Evolutionary conservation across 805 yeast genomes (phyloP), one percentile per base, ranked within the genome.

Genomic region (Monosporozyma siamensis): DNA sequence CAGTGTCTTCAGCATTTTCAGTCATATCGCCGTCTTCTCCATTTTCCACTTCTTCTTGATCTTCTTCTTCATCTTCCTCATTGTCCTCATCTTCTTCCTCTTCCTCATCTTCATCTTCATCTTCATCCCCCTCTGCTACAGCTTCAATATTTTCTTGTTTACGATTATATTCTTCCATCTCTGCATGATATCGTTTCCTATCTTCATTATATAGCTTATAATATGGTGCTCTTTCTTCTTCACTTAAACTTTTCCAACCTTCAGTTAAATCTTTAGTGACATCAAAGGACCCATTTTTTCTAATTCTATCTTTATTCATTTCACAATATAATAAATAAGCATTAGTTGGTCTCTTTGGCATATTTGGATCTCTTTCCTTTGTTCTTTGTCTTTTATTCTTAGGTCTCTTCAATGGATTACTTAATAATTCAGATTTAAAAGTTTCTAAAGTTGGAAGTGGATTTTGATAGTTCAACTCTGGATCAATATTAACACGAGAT

Each of bases 251-350:
- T 55, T 84, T 84, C 97, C 97, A 89, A 4, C 82, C 80, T 48
- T 85, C 95, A 1, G 95, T 78, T 67, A 89, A 68, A 12, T 82
- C 81, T 54, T 76, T 80, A 2, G 95, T 80, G 36, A 85, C 68
- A 56, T 89, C 96, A 31, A 65, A 65, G 24, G 70, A 68, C 8
- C 78, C 80, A 47, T 74, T 76, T 40, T 72, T 70, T 47, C 75
- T 77, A 30, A 86, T 72, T 39, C 73, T 69, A 38, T 85, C 95
- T 61, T 84, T 84, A 55, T 86, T 94, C 65, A 75, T 66, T 45
- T 89, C 97, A 63, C 96, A 89, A 56, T 82, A 88, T 42, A 86
- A 74, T 48, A 86, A 68, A 55, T 88, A 89, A 4, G 96, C 95
- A 61, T 88, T 89, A 3, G 92, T 81, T 5, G 96, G 95, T 54